These are phyloP conservation scores for Aurantiochytrium sp. DNA, from an alignment of 108 stramenopile species.

Conservation along the genomic window DNA sequence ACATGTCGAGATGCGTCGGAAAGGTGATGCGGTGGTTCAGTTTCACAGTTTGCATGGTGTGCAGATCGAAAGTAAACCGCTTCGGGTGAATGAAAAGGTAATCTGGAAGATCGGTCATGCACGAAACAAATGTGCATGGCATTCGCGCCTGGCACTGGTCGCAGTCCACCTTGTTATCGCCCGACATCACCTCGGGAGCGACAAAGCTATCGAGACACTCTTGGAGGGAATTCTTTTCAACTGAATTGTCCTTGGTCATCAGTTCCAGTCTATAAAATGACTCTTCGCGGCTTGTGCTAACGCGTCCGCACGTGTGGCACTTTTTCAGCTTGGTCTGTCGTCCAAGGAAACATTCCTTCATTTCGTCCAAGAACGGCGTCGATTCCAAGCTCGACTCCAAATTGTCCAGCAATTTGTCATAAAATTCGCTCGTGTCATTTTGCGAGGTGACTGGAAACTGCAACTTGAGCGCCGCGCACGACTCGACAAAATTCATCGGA, in stretches of 20 bases:
- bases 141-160: neutral
- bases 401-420: neutral
- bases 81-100: slow-evolving; percentile 56
- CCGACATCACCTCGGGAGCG: neutral
- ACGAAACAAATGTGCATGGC: neutral
- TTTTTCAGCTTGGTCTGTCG: neutral
- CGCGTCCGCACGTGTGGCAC: neutral
- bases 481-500: neutral
- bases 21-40: slow-evolving; percentile 52
- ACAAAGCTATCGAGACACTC: neutral
- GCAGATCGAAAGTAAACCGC: slow-evolving; percentile 57
- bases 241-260: slow-evolving; percentile 8
- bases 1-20: slow-evolving; percentile 49
- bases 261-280: neutral
- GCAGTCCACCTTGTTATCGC: slow-evolving; percentile 15
- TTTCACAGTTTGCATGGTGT: slow-evolving; percentile 48
- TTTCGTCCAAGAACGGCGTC: neutral
- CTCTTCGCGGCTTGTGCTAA: neutral
- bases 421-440: neutral
- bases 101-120: slow-evolving; percentile 32
- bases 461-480: neutral
- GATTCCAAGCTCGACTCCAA: neutral
- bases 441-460: slow-evolving; percentile 4
- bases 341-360: neutral
- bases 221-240: neutral